A percentile compares a stretch with the other conserved stretches of the same genome.
Conservation (phyloP, 2,329 filamentous ascomycete genomes). For the Mycosphaerella sp. region DNA sequence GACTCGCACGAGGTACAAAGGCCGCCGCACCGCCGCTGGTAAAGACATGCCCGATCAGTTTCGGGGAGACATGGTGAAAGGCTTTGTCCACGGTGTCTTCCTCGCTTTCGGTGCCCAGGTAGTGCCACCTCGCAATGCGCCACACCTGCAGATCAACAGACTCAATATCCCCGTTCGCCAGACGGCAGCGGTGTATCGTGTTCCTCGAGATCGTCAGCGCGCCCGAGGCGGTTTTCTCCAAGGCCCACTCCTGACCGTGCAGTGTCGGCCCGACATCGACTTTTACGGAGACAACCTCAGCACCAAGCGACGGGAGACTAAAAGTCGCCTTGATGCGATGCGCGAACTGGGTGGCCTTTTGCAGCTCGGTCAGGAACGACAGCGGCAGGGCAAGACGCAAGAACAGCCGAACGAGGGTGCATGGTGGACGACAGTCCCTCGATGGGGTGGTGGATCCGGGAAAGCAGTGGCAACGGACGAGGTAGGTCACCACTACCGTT, state of each 20-base stretch:
- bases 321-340: conserved; percentile 46
- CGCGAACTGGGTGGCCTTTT: conserved; percentile 54
- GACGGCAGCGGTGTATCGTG: conserved; percentile 48
- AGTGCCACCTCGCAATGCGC: conserved; percentile 40
- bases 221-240: conserved; percentile 51
- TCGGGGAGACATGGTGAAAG: conserved; percentile 50
- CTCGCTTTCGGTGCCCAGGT: conserved; percentile 54
- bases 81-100: conserved; percentile 52
- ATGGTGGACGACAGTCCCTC: conserved; percentile 53
- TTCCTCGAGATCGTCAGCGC: conserved; percentile 47
- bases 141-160: conserved; percentile 36
- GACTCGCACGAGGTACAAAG: conserved; percentile 43
- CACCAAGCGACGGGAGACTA: conserved; percentile 24
- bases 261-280: conserved; percentile 49
- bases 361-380: conserved; percentile 54
- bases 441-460: conserved; percentile 52
- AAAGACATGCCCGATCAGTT: conserved; percentile 53
- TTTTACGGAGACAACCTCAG: conserved; percentile 35
- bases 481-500: background rate
- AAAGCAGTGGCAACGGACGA: conserved; percentile 35
- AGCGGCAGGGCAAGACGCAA: conserved; percentile 49
- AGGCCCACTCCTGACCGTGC: conserved; percentile 52
- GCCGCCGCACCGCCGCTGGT: conserved; percentile 52
- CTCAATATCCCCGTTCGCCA: conserved; percentile 53
- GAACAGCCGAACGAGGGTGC: conserved; percentile 48